A percentile compares a stretch with the other conserved stretches of the same genome.
Evolutionary conservation across 2,329 filamentous ascomycete genomes (phyloP).

Genomic region (Sclerotinia trifoliorum): DNA sequence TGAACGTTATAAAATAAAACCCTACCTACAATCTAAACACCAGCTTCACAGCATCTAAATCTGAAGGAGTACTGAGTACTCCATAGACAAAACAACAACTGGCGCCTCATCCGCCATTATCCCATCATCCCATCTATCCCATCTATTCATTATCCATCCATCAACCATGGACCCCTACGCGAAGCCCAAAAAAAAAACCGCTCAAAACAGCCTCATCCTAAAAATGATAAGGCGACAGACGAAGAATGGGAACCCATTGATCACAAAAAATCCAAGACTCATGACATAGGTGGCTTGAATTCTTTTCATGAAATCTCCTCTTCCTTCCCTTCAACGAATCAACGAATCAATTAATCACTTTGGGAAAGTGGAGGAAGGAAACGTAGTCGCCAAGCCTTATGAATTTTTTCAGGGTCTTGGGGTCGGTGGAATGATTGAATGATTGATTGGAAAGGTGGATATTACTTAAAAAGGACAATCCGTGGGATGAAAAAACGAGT

Average conservation of each 20-base stretch:
- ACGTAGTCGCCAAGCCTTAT: neutral
- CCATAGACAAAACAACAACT: too few relatives aligned
- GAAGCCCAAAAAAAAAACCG: neutral
- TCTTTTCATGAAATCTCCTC: neutral
- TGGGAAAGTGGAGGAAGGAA: neutral
- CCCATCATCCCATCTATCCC: neutral
- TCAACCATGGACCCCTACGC: neutral
- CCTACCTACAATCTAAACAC: too few relatives aligned
- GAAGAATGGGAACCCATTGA: neutral
- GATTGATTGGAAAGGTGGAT: too few relatives aligned
- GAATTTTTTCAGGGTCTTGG: too few relatives aligned
- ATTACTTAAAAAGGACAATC: too few relatives aligned
- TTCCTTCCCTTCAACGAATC: neutral
- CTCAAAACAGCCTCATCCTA: neutral
- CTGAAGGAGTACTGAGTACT: too few relatives aligned
- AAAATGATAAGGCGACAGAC: neutral
- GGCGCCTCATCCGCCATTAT: neutral
- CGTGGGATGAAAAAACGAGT: too few relatives aligned
- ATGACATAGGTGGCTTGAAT: conserved; percentile 14
- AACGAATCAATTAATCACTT: neutral
- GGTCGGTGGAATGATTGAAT: too few relatives aligned
- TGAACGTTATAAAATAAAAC: too few relatives aligned
- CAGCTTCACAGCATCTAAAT: too few relatives aligned
- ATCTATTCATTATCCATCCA: too few relatives aligned
- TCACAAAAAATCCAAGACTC: neutral